Conservation (phyloP, 106 monocot genomes). For the Cymbidium sinense region DNA sequence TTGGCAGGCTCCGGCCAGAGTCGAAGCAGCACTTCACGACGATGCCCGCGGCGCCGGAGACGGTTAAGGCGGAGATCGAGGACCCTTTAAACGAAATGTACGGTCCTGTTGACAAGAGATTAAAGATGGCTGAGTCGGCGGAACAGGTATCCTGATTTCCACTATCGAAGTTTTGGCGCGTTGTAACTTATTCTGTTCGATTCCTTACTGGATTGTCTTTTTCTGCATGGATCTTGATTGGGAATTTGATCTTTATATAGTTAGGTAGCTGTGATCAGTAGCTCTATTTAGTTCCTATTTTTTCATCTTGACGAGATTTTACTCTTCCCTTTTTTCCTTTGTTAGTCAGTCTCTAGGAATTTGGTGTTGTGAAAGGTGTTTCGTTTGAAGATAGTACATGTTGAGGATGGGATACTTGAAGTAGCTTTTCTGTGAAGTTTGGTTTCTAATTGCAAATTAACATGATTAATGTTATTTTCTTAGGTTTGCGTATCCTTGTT, state of each 20-base stretch:
- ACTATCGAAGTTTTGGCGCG: neutral
- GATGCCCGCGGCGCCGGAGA: constrained; percentile 6
- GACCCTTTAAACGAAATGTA: constrained; percentile 56
- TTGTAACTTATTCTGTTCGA: neutral
- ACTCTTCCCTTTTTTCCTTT: neutral
- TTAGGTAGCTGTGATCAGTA: neutral
- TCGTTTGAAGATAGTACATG: neutral
- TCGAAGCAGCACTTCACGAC: neutral
- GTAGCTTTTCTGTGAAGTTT: neutral
- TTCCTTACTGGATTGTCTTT: neutral
- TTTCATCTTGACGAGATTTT: neutral
- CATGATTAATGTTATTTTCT: neutral
- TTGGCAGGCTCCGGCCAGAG: constrained; percentile 22
- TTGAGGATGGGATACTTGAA: neutral
- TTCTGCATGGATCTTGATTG: neutral
- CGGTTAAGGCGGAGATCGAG: constrained; percentile 63
- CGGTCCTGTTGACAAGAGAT: constrained; percentile 50
- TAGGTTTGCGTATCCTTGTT: no score
- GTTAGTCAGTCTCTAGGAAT: neutral
- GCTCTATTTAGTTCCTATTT: neutral
- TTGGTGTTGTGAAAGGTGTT: neutral
- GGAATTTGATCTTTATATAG: neutral
- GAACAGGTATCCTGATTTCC: constrained; percentile 17
- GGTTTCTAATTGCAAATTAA: neutral
- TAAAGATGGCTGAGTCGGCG: constrained; percentile 8